Conservation (phyloP, 805 yeast species). For the Candida arabinofermentans region DNA sequence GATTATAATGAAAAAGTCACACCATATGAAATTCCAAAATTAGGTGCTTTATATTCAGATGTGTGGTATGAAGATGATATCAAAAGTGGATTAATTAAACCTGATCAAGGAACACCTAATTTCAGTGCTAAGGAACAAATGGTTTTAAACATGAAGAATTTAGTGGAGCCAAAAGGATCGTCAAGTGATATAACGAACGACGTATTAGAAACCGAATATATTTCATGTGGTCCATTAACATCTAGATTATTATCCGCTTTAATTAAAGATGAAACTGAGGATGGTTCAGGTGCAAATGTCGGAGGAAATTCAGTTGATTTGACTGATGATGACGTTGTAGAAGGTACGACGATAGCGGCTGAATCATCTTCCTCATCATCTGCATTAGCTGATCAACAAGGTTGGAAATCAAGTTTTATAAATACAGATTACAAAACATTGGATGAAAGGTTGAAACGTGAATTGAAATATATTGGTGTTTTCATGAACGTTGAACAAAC, state of each 20-base stretch:
- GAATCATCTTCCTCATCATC: conserved; percentile 17
- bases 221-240: conserved; percentile 89
- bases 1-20: conserved; percentile 61
- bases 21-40: conserved; percentile 78
- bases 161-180: conserved; percentile 51
- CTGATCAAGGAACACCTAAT: conserved; percentile 7
- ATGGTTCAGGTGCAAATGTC: conserved; percentile 9
- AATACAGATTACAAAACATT: conserved; percentile 70
- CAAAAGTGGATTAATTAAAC: conserved; percentile 25
- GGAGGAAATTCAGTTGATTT: conserved; percentile 7
- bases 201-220: conserved; percentile 61
- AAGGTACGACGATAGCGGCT: conserved; percentile 5
- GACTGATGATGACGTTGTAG: conserved; percentile 7
- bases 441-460: conserved; percentile 85
- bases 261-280: conserved; percentile 40
- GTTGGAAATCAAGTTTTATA: conserved; percentile 42
- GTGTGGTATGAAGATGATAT: conserved; percentile 84
- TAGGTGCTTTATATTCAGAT: conserved; percentile 80
- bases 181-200: conserved; percentile 57
- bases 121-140: conserved; percentile 18
- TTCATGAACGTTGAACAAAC: conserved; percentile 57
- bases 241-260: conserved; percentile 81
- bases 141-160: conserved; percentile 19
- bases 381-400: conserved; percentile 38
- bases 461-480: conserved; percentile 85